phyloP scores from a whole-genome alignment of 805 yeast species.

The Candida silvicultrix region DNA sequence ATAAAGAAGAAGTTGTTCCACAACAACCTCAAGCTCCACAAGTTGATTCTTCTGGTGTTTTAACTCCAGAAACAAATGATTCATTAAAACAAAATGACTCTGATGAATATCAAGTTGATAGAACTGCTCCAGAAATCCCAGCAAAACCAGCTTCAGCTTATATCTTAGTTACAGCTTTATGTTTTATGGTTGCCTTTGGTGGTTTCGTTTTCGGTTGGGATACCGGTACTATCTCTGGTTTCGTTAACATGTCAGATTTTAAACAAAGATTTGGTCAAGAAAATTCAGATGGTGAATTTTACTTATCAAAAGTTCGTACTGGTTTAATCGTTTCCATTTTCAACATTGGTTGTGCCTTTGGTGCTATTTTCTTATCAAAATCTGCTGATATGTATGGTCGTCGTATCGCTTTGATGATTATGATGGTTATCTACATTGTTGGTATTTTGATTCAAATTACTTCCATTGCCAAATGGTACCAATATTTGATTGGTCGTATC shows the following conservation, averaged over 20 bases:
- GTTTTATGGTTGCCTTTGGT: slow-evolving; percentile 51
- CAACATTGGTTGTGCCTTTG: slow-evolving; percentile 73
- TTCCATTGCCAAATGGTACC: slow-evolving; percentile 51
- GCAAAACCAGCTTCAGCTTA: slow-evolving; percentile 20
- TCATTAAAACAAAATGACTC: neutral
- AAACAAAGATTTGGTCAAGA: slow-evolving; percentile 45
- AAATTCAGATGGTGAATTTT: slow-evolving; percentile 34
- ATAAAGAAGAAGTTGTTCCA: neutral
- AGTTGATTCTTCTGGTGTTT: slow-evolving; percentile 1
- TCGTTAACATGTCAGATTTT: slow-evolving; percentile 50
- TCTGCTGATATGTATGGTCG: slow-evolving; percentile 62
- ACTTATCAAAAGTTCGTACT: slow-evolving; percentile 45
- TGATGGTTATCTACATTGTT: slow-evolving; percentile 57
- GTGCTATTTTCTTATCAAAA: slow-evolving; percentile 56
- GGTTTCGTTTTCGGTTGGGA: slow-evolving; percentile 72
- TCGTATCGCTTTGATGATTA: slow-evolving; percentile 53
- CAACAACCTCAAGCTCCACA: neutral
- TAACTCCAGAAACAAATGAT: slow-evolving; percentile 1
- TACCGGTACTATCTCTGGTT: slow-evolving; percentile 70
- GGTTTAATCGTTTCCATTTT: slow-evolving; percentile 56
- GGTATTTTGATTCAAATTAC: slow-evolving; percentile 68
- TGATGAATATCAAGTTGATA: neutral
- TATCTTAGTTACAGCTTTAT: slow-evolving; percentile 19
- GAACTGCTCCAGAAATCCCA: slow-evolving; percentile 11
- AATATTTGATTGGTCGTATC: slow-evolving; percentile 62